These are phyloP conservation scores for Phialophora tarda DNA, from an alignment of 2,329 filamentous ascomycete species.

Conservation along the genomic window DNA sequence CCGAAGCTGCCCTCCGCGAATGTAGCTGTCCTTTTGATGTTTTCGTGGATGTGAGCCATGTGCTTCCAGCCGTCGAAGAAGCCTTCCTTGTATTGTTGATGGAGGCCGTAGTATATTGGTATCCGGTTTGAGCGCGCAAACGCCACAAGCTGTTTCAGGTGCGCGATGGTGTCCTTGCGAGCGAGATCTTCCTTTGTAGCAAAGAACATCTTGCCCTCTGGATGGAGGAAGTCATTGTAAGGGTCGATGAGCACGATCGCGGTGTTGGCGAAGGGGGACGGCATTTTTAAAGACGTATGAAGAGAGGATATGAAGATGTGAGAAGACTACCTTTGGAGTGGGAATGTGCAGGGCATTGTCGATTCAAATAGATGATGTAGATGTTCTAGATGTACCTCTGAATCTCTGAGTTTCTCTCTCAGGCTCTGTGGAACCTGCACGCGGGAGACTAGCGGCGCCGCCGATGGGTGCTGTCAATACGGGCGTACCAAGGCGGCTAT, in stretches of 20 bases:
- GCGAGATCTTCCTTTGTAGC: slow-evolving; percentile 18
- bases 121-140: slow-evolving; percentile 40
- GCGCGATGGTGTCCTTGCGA: slow-evolving; percentile 38
- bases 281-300: neutral
- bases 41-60: slow-evolving; percentile 36
- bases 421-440: neutral
- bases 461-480: neutral
- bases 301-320: neutral
- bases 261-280: slow-evolving; percentile 3
- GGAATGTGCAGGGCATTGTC: too few species aligned
- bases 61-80: slow-evolving; percentile 43
- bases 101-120: slow-evolving; percentile 46
- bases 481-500: too few species aligned
- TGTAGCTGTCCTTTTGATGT: slow-evolving; percentile 32
- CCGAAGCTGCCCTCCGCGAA: slow-evolving; percentile 44
- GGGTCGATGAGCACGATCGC: slow-evolving; percentile 40
- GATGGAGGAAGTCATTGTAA: slow-evolving; percentile 41
- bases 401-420: too few species aligned
- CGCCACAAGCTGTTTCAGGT: slow-evolving; percentile 40
- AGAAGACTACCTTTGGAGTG: neutral
- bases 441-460: slow-evolving; percentile 10
- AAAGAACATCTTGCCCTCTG: slow-evolving; percentile 34
- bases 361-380: too few species aligned
- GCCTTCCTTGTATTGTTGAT: slow-evolving; percentile 41
- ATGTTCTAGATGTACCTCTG: too few species aligned